Base-by-base conservation (phyloP, 2,329 filamentous ascomycete species). In the Kalmusia sp. region DNA sequence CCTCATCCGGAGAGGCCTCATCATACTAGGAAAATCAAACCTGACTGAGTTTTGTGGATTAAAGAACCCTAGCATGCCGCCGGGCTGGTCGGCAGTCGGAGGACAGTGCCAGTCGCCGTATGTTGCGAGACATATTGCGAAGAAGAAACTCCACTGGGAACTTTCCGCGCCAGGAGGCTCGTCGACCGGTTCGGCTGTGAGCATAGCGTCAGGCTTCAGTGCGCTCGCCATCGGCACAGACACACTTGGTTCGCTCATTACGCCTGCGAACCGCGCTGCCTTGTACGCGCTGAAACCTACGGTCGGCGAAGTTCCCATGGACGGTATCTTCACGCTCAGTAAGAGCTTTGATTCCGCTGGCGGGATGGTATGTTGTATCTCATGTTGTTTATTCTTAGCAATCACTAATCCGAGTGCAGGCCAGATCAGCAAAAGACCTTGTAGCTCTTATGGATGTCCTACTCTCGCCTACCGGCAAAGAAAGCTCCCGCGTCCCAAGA, bases 1-100 rank as follows among this genome's bases (percentile, higher is more conserved):
- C 27, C 53, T 79, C 4, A 57, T 72, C 25, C 66, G 70, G 9
- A 63, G 69, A 30, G 77, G 77, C n/a, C 63, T 77, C 38, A 75
- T 79, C 28, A 67, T 80, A 11, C 57, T 79, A 8, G 77, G 73
- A 0, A 79, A 78, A 57, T 64, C 71, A 2, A 79, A 78, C 50
- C 56, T 80, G 19, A 77, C 75, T 12, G 68, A 76, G 53, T 73
- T 74, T 53, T 71, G 68, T 43, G 70, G 67, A 2, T 58, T 71
- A 30, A 72, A 76, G 63, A 67, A 71, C 39, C 61, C 68, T 47
- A 67, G 69, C 4, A 75, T 75, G 56, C 69, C 70, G 4, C 66
- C 71, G 1, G 76, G 76, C 3, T 79, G 74, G 74, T 76, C 74
- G 31, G 68, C 75, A 5, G 65, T 73, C 1, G 75, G 71, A 14